A percentile compares a stretch with the other conserved stretches of the same genome.
Conservation (phyloP, 2,329 filamentous ascomycete genomes). For the Aurifilum marmelostoma region DNA sequence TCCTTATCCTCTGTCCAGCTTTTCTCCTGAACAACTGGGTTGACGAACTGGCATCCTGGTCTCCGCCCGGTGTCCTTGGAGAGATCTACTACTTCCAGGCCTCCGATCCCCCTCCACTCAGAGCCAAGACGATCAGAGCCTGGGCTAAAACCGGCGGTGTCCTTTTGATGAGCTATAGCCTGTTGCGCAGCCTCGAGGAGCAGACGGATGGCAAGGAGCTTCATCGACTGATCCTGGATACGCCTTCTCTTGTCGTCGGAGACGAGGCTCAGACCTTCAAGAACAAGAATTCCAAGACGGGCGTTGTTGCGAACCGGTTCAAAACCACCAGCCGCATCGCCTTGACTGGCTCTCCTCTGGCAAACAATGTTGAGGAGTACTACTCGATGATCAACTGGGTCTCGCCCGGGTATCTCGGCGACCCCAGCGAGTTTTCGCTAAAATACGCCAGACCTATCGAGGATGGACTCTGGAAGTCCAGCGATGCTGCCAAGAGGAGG, state of each 20-base stretch:
- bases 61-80: conserved; percentile 59
- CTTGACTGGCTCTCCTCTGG: conserved; percentile 82
- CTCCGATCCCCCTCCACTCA: conserved; percentile 38
- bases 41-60: conserved; percentile 76
- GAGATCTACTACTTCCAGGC: conserved; percentile 59
- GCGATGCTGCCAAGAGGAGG: conserved; percentile 56
- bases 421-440: conserved; percentile 65
- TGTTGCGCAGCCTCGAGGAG: conserved; percentile 50
- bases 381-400: conserved; percentile 89
- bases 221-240: conserved; percentile 55
- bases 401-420: conserved; percentile 76
- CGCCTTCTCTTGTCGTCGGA: conserved; percentile 74
- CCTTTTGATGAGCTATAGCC: conserved; percentile 74
- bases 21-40: conserved; percentile 80
- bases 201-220: conserved; percentile 37
- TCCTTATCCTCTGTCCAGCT: conserved; percentile 76
- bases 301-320: conserved; percentile 61
- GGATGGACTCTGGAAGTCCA: conserved; percentile 70
- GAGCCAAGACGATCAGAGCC: conserved; percentile 49
- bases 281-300: conserved; percentile 59
- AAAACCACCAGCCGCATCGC: conserved; percentile 74
- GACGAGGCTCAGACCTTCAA: conserved; percentile 87
- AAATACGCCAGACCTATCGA: conserved; percentile 77
- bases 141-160: conserved; percentile 70
- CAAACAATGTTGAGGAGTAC: conserved; percentile 84